Base-by-base conservation (phyloP, 2,329 filamentous ascomycete genomes). In the Tolypocladium endophyticum region DNA sequence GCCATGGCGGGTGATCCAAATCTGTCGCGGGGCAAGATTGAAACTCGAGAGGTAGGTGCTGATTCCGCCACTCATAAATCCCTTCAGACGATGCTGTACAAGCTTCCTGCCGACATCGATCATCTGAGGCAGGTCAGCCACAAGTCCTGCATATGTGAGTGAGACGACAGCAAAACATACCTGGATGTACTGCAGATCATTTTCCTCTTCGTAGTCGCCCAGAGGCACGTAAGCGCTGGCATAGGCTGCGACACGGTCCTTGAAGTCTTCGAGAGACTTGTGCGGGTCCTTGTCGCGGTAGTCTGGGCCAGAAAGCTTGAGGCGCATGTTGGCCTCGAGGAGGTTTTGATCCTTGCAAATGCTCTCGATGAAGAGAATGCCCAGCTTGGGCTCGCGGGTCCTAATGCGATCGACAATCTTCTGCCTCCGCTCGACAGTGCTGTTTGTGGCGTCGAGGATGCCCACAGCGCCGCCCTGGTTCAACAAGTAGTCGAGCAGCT, bases 381-480 rank as follows among this genome's bases (percentile, higher is more conserved):
- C 93, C 28, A 99, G 80, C 61, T 90, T 89, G 2, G 93, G 92
- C 66, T 95, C 93, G 58, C 90, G 84, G 58, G 86, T 78, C 67
- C 90, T 89, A 68, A 97, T 90, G 65, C 86, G 88, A 62, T 93
- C 84, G 68, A 96, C 91, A 59, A 99, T 83, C 33, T 89, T 82
- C 73, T 93, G 87, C 56, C 94, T 85, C 43, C 94, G 87, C 63
- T 90, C 84, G 56, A 96, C 81, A 0, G 94, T 99, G 76, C 92
- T 97, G 77, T 99, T 99, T 9, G 94, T 99, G 9, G 94, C 94
- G 74, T 99, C 94, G 16, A 99, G 84, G 63, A 99, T 97, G 43
- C 94, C 94, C 12, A 97, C 90, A 36, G 92, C 90, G 55, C 94
- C 94, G 35, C 88, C 90, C 58, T 87, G 81, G 30, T 87, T 80